Evolutionary conservation across 2,329 filamentous ascomycete genomes (phyloP), one percentile per base, ranked within the genome.

Genomic region (Rhinocladiella mackenziei): DNA sequence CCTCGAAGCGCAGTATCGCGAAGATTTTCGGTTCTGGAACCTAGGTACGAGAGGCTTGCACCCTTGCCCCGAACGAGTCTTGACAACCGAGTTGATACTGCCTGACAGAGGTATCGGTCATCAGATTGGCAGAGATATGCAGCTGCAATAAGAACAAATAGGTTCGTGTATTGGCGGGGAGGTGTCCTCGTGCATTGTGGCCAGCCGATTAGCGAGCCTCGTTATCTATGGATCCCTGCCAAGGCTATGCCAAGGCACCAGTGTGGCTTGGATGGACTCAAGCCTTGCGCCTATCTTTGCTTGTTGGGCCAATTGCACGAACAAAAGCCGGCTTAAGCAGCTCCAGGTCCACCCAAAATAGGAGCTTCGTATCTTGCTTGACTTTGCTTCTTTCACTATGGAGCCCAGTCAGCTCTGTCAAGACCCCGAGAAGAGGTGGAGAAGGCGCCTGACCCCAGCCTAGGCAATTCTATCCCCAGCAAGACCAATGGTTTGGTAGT

Each of bases 221-320:
- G 41, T 50, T 50, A 50, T 50, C 47, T 37, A 35, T 50, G 47
- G 47, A 43, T 35, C 18, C 30, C 14, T 28, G 47, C 47, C 47
- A 50, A 46, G 39, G 14, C 11, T 15, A 9, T 5, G 15, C 39
- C 47, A 38, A 46, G 44, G 42, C 4, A 20, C 33, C 22, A 17
- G 41, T 23, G 41, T 22, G 33, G 40, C 15, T 19, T 43, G 17
- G 18, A 13, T 14, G n/a, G 29, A 11, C 13, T 28, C 29, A 31
- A 44, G 41, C 41, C 41, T 44, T 44, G 34, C 41, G 41, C 41
- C 34, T 50, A 50, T 50, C 47, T 41, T 33, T 36, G 11, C 32
- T 10, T 36, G 17, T 18, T 22, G 13, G 32, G 41, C 46, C 46
- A 49, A 49, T 49, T 6, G n/a, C 14, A 25, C 42, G 29, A 39